Percentiles rank a stretch among this genome's conserved stretches.
Conservation (phyloP, 495 filamentous ascomycete species). For the Lasiosphaeria hispida region DNA sequence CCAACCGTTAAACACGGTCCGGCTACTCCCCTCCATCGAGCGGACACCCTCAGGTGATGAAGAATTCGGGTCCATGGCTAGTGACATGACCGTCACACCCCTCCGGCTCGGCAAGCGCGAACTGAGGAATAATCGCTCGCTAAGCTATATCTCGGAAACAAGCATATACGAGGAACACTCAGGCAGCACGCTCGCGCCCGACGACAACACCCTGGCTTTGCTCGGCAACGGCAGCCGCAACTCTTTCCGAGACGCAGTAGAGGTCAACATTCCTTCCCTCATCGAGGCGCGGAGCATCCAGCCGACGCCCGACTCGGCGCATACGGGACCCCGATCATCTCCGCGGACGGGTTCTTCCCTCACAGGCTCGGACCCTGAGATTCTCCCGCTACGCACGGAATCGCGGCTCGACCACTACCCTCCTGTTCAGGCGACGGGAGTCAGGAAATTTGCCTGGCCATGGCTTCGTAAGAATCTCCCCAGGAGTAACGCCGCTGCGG, state of each 20-base stretch:
- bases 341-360: background rate
- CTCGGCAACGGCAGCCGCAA: constrained; percentile 15
- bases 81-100: background rate
- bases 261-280: constrained; percentile 30
- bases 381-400: constrained; percentile 9
- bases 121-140: constrained; percentile 6
- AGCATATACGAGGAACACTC: constrained; percentile 18
- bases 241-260: constrained; percentile 29
- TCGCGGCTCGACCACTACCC: constrained; percentile 15
- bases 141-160: constrained; percentile 26
- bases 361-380: background rate
- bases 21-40: constrained; percentile 10
- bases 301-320: constrained; percentile 32
- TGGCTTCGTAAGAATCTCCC: constrained; percentile 21
- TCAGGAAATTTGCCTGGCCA: constrained; percentile 24
- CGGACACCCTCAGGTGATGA: background rate
- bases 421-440: background rate
- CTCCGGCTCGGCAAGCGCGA: constrained; percentile 7
- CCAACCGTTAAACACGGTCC: background rate
- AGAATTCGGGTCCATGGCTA: background rate
- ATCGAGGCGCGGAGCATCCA: constrained; percentile 29
- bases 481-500: background rate
- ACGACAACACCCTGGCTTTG: constrained; percentile 6
- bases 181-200: background rate
- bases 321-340: constrained; percentile 15